Evolutionary conservation across 2,329 filamentous ascomycete genomes (phyloP), one percentile per base, ranked within the genome.

Genomic region (Myriosclerotinia duriaeana): DNA sequence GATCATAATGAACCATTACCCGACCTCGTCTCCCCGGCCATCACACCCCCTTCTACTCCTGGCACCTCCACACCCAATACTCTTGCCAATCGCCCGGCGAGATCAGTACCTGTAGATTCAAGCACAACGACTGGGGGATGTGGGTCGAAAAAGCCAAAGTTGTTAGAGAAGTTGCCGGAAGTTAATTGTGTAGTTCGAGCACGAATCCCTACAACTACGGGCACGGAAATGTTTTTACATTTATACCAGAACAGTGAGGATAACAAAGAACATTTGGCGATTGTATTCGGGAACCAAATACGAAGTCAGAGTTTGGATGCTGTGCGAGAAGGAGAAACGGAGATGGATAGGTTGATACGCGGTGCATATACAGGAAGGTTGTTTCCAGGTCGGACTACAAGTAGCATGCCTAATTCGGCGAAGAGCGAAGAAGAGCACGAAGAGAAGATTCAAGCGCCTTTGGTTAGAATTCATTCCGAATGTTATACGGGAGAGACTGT

Each of bases 401-500:
- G 72, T 65, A 66, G 56, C 44, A 54, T 71, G 42, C 69, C 70
- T 6, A 22, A 34, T 22, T 53, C 44, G 8, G 60, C 12, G 65
- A 65, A n/a, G 36, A 69, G 50, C 53, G 58, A 15, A 42, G 15
- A 20, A 56, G 58, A n/a, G 36, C 40, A 34, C n/a, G 44, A 61
- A 5, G 58, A 69, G 15, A 67, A 68, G 42, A 66, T 67, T 34
- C 56, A 71, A 30, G 65, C 70, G 1, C 92, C 95, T 0, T 82
- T 99, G 50, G 94, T 99, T 56, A 86, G 95, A 66, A 99, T 99
- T 76, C 95, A 99, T 78, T 96, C 92, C 3, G 95, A 99, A 79
- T 99, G 95, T 80, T 99, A 99, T 78, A 99, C 95, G 0, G 95
- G 95, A 67, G 95, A 99, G 82, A 99, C 95, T 0, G 95, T 96